phyloP scores from a whole-genome alignment of 768 basidiomycete genomes.

The Tulasnella sp. region DNA sequence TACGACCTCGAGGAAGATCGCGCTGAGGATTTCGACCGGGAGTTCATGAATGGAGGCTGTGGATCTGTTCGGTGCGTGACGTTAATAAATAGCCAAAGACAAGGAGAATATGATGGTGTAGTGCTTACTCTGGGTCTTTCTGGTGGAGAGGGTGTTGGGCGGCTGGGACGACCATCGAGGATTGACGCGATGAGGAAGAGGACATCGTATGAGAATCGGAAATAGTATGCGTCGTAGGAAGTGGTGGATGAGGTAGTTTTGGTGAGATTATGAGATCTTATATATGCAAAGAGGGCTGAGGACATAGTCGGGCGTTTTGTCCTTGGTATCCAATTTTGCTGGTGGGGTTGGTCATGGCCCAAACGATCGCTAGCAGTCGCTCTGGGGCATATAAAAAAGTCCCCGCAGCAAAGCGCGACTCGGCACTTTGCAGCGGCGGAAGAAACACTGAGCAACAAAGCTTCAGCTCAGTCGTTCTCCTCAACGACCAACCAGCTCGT shows the following conservation, averaged over 20 bases:
- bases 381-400: background rate
- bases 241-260: background rate
- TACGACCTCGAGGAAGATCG: background rate
- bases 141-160: background rate
- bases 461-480: background rate
- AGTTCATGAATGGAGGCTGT: background rate
- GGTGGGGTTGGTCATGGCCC: background rate
- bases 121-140: background rate
- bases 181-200: background rate
- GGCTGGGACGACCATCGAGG: background rate
- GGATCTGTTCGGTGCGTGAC: background rate
- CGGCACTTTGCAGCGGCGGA: background rate
- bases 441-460: background rate
- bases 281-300: background rate
- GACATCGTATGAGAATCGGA: background rate
- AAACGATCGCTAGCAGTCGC: background rate
- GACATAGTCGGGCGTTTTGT: background rate
- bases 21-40: background rate
- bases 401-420: background rate
- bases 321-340: background rate
- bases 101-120: background rate
- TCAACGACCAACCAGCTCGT: slow-evolving; percentile 48
- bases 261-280: background rate
- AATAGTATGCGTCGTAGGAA: no score
- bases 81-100: background rate